These are phyloP conservation scores for Cyclaneusma minus DNA, from an alignment of 2,329 filamentous ascomycete species.

Conservation along the genomic window DNA sequence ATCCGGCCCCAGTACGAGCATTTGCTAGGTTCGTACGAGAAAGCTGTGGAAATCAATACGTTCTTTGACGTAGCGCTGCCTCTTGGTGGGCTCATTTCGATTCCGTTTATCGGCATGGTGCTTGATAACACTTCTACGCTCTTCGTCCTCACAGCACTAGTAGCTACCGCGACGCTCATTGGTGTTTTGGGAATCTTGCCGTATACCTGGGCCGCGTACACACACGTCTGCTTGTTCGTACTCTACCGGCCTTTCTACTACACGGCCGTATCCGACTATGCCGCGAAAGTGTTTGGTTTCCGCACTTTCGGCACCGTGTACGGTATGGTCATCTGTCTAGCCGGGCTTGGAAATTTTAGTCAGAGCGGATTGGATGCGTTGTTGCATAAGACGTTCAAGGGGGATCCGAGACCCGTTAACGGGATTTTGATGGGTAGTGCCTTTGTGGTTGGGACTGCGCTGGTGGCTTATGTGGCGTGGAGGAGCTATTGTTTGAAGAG, in stretches of 20 bases:
- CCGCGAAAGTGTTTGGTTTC: slow-evolving; percentile 85
- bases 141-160: slow-evolving; percentile 54
- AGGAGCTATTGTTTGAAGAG: slow-evolving; percentile 21
- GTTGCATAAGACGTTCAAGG: slow-evolving; percentile 56
- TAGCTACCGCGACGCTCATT: slow-evolving; percentile 56
- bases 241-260: slow-evolving; percentile 83
- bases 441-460: slow-evolving; percentile 42
- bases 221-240: slow-evolving; percentile 65
- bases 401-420: slow-evolving; percentile 67
- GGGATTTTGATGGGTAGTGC: slow-evolving; percentile 46
- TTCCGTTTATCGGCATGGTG: slow-evolving; percentile 71
- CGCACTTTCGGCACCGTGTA: slow-evolving; percentile 90
- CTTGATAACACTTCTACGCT: slow-evolving; percentile 65
- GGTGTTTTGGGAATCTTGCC: slow-evolving; percentile 64
- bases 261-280: slow-evolving; percentile 78
- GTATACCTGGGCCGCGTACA: slow-evolving; percentile 55
- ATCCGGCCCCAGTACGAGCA: slow-evolving; percentile 69
- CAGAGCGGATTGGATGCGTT: slow-evolving; percentile 68
- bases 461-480: slow-evolving; percentile 49
- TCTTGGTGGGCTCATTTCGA: slow-evolving; percentile 65
- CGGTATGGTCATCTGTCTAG: slow-evolving; percentile 73
- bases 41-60: slow-evolving; percentile 58
- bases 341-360: slow-evolving; percentile 70
- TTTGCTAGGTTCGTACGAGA: slow-evolving; percentile 45
- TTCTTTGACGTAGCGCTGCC: slow-evolving; percentile 81